phyloP scores from a whole-genome alignment of 2,329 filamentous ascomycete species.

The Herpotrichia juniperi region DNA sequence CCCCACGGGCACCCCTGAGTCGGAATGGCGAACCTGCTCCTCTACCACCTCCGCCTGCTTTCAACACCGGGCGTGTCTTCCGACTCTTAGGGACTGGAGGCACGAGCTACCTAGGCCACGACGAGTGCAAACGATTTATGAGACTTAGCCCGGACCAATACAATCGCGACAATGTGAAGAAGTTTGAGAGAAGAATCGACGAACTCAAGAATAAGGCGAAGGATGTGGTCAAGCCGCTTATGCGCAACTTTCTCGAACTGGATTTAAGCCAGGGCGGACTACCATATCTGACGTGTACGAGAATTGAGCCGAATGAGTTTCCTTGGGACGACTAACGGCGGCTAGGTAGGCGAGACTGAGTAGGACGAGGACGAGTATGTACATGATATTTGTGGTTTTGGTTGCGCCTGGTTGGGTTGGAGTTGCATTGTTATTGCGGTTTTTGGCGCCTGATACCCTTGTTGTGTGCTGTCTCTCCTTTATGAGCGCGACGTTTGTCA shows the following conservation, averaged over 20 bases:
- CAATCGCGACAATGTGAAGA: conserved; percentile 80
- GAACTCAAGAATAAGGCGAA: conserved; percentile 85
- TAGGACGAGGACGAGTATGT: background rate
- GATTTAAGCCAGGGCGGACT: conserved; percentile 64
- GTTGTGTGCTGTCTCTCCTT: background rate
- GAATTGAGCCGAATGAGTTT: conserved; percentile 66
- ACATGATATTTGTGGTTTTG: background rate
- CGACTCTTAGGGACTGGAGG: conserved; percentile 72
- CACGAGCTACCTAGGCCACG: conserved; percentile 74
- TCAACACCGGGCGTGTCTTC: conserved; percentile 75
- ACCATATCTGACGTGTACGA: conserved; percentile 70
- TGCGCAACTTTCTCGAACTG: conserved; percentile 83
- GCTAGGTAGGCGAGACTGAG: background rate
- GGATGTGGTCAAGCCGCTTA: conserved; percentile 82
- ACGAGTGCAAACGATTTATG: conserved; percentile 89
- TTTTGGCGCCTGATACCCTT: conserved; percentile 21
- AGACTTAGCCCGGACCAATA: conserved; percentile 84
- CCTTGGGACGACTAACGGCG: conserved; percentile 63
- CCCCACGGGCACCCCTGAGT: conserved; percentile 44
- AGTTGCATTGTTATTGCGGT: conserved; percentile 2
- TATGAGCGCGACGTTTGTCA: background rate
- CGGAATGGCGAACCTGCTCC: conserved; percentile 22
- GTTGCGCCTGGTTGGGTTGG: background rate
- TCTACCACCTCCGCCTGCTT: conserved; percentile 49
- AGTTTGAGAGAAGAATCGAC: conserved; percentile 86